These are phyloP conservation scores for Hirsutella rhossiliensis DNA, from an alignment of 2,329 filamentous ascomycete genomes.

Conservation along the genomic window DNA sequence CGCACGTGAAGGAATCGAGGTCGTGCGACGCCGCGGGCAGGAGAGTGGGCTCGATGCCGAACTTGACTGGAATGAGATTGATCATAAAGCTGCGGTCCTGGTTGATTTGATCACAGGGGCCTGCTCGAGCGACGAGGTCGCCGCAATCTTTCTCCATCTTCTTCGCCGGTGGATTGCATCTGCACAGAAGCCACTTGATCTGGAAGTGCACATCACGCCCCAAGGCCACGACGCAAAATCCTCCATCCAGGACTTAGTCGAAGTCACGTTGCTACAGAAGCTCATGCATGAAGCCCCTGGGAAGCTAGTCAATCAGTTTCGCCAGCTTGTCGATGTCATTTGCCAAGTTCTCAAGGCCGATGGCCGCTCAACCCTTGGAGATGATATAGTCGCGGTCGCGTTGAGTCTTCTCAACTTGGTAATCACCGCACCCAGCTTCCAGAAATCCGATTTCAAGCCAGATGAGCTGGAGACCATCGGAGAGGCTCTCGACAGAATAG, in stretches of 20 bases:
- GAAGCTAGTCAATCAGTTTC: slow-evolving; percentile 50
- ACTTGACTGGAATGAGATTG: slow-evolving; percentile 31
- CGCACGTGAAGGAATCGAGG: slow-evolving; percentile 36
- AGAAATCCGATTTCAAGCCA: slow-evolving; percentile 30
- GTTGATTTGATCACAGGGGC: slow-evolving; percentile 35
- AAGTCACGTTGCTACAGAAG: slow-evolving; percentile 51
- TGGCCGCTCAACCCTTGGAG: slow-evolving; percentile 25
- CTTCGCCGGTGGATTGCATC: slow-evolving; percentile 44
- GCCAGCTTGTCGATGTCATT: slow-evolving; percentile 52
- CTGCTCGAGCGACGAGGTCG: slow-evolving; percentile 42
- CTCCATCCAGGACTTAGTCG: slow-evolving; percentile 35
- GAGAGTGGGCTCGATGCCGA: slow-evolving; percentile 8
- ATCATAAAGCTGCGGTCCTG: slow-evolving; percentile 34
- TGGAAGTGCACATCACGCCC: slow-evolving; percentile 14
- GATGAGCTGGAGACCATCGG: slow-evolving; percentile 33
- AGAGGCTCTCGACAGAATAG: slow-evolving; percentile 31
- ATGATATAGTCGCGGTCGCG: slow-evolving; percentile 39
- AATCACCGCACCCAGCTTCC: slow-evolving; percentile 44
- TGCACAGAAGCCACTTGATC: slow-evolving; percentile 11
- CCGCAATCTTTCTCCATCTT: slow-evolving; percentile 47
- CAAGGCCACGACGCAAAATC: slow-evolving; percentile 22
- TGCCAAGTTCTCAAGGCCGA: slow-evolving; percentile 43
- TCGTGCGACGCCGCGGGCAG: slow-evolving; percentile 22
- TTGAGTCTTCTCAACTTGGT: slow-evolving; percentile 51
- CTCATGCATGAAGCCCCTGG: slow-evolving; percentile 53